Evolutionary conservation across 345 rosid species (phyloP), one percentile per base, ranked within the genome.

Genomic region (Populus deltoides): DNA sequence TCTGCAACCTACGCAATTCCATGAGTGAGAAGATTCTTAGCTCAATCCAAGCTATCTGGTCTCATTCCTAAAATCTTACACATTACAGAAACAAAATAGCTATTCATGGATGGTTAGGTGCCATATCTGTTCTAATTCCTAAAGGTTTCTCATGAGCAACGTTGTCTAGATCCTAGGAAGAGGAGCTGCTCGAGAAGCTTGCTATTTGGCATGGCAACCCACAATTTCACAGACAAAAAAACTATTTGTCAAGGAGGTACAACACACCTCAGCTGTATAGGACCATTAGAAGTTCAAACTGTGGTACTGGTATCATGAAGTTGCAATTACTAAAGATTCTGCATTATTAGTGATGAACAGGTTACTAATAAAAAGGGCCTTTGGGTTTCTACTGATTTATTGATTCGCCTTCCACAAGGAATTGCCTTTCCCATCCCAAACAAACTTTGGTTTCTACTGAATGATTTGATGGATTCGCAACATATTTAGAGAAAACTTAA

Each of bases 151-250:
- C 57, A 76, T 15, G 66, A 80, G 75, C 38, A 62, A 68, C 45
- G 59, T 36, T 29, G 76, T 65, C 75, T 83, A 72, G 62, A 80
- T 72, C 72, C 79, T 72, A 83, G 79, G 72, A 77, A 57, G 82
- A 79, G 47, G 68, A 77, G 77, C 66, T 53, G 62, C 45, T 66
- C 68, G 66, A 53, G 83, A 79, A 77, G 78, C 83, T 79, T 74
- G 67, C 75, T 77, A 69, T 85, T 79, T 62, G 63, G 72, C 81
- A 77, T 67, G 81, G 81, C 73, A 73, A 82, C 75, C 83, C 82
- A 71, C 74, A 72, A 82, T 66, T 82, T 74, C 78, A 76, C 25
- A 35, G 79, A 72, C 66, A 80, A 66, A 61, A 69, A 33, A 71
- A 76, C 8, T 75, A 74, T 73, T 51, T 67, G 71, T 55, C 45